Evolutionary conservation across 306 rosid genomes (phyloP).

Genomic region (Casuarina glauca): DNA sequence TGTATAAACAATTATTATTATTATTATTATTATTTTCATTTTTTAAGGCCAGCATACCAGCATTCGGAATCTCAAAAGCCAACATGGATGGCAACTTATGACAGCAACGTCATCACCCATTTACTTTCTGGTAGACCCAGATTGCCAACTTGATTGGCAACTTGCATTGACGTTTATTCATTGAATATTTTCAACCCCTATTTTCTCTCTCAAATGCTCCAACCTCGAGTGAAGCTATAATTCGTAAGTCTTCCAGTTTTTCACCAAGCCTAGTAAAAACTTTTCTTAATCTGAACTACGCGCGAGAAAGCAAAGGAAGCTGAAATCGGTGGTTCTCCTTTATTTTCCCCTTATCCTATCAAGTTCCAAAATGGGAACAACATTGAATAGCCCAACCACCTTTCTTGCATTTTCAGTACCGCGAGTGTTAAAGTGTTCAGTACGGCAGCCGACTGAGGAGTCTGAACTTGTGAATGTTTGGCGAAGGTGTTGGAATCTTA

Average conservation of each 20-base stretch:
- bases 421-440: too few relatives aligned
- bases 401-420: too few relatives aligned
- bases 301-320: not conserved
- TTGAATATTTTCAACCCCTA: not conserved
- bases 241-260: too few relatives aligned
- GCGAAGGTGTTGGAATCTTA: too few relatives aligned
- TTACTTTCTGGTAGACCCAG: constrained; percentile 38
- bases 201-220: not conserved
- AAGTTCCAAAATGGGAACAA: too few relatives aligned
- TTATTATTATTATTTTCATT: too few relatives aligned
- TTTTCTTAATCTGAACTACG: not conserved
- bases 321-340: too few relatives aligned
- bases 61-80: constrained; percentile 36
- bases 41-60: constrained; percentile 8
- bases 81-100: constrained; percentile 29
- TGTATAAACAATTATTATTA: not conserved
- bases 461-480: too few relatives aligned
- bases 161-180: constrained; percentile 20
- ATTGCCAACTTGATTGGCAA: constrained; percentile 36
- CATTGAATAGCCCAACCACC: too few relatives aligned
- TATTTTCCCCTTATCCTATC: not conserved
- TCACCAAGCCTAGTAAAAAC: not conserved
- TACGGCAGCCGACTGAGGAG: too few relatives aligned
- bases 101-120: constrained; percentile 41
- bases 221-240: too few relatives aligned